Evolutionary conservation across 352 stramenopile genomes (phyloP).

Genomic region (Globisporangium cystogenes): DNA sequence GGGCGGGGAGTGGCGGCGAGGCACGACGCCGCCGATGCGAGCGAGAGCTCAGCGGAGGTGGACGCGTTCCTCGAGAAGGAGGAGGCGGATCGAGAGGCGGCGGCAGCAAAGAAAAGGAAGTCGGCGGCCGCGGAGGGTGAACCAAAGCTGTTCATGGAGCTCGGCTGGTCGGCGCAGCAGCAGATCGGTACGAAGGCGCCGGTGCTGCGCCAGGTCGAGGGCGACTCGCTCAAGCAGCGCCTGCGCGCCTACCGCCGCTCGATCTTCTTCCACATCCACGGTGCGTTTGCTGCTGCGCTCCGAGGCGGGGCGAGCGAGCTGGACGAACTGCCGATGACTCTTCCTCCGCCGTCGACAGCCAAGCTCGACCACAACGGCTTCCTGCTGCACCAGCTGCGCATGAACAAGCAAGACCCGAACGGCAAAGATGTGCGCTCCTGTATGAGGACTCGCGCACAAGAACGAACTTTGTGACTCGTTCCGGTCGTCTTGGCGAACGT

Average conservation of each 20-base stretch:
- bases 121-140: constrained; percentile 25
- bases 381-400: constrained; percentile 48
- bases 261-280: constrained; percentile 78
- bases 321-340: neutral
- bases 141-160: constrained; percentile 69
- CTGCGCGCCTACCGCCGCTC: constrained; percentile 62
- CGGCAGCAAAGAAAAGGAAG: constrained; percentile 26
- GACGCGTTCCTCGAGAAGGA: constrained; percentile 53
- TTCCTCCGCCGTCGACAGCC: constrained; percentile 16
- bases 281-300: constrained; percentile 15
- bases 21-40: neutral
- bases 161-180: constrained; percentile 53
- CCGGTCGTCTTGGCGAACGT: neutral
- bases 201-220: constrained; percentile 63
- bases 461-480: neutral
- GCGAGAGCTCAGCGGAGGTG: constrained; percentile 23
- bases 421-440: constrained; percentile 47
- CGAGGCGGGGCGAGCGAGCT: too few relatives aligned
- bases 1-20: neutral
- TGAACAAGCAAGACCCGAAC: constrained; percentile 65
- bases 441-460: neutral
- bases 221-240: constrained; percentile 61
- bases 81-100: constrained; percentile 21
- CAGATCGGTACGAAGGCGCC: constrained; percentile 54
- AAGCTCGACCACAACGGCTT: constrained; percentile 72